Base-by-base conservation (phyloP, 371 early-diverging fungal species). In the Lichtheimia hyalospora region DNA sequence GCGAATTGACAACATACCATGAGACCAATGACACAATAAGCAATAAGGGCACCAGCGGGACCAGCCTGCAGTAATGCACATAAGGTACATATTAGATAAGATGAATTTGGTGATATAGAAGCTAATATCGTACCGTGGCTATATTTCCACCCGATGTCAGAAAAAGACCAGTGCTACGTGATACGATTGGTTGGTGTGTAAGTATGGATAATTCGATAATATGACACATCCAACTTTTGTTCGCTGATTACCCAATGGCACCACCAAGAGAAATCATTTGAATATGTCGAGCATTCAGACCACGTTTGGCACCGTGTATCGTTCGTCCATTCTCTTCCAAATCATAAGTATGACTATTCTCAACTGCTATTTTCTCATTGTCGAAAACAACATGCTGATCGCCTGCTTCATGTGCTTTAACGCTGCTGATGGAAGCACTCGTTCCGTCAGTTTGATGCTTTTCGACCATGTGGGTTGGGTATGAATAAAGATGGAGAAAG, bases 101-200 rank as follows among this genome's bases (percentile, higher is more conserved):
- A 34, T 34, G 34, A 34, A 2, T 27, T 3, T 34, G 34, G 10
- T 34, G 34, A 34, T 34, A 34, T 34, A 34, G 34, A 25, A 3
- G 34, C 34, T 34, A 34, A 34, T 34, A 34, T 34, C 34, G 10
- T 70, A 75, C 75, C 51, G 42, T 27, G 20, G 79, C 72, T 50
- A 95, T 85, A 8, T 88, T 84, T 14, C 77, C 66, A 23, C 94
- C 95, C 54, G 92, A 90, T 21, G 87, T 92, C 60, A 95, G 79
- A 74, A 94, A 95, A 14, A 95, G 73, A 55, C 95, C 95, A 41
- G 93, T 95, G 55, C 92, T 91, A 56, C 21, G 49, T 46, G n/a
- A 46, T 44, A 34, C 34, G 34, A 34, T 34, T 34, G 34, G 34
- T 34, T 34, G 34, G 10, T 34, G 34, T 34, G 34, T 34, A 34